These are phyloP conservation scores for Starmerella apicola DNA, from an alignment of 805 yeast species.

Conservation along the genomic window DNA sequence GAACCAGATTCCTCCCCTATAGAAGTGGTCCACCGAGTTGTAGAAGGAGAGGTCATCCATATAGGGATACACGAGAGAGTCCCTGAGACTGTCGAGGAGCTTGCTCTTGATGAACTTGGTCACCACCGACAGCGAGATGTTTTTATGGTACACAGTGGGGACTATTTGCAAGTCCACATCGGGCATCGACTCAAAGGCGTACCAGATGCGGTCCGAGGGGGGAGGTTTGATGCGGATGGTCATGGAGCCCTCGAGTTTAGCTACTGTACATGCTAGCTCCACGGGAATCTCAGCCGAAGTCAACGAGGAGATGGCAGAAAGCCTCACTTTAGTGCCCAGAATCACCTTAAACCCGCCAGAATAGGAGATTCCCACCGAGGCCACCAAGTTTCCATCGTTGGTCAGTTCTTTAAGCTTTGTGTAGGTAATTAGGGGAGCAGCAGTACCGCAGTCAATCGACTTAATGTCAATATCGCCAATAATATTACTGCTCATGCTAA, in stretches of 20 bases:
- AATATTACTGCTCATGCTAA: constrained; percentile 75
- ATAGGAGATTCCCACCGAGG: constrained; percentile 52
- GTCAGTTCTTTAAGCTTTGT: constrained; percentile 58
- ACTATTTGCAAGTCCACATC: constrained; percentile 61
- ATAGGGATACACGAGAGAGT: constrained; percentile 69
- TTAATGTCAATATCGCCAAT: constrained; percentile 69
- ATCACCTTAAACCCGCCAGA: constrained; percentile 65
- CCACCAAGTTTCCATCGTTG: constrained; percentile 64
- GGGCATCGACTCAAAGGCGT: constrained; percentile 72
- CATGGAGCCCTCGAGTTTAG: constrained; percentile 61
- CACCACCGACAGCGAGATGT: constrained; percentile 62
- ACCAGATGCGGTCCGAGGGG: constrained; percentile 87
- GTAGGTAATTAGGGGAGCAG: constrained; percentile 68
- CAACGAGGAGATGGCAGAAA: constrained; percentile 66
- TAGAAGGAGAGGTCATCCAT: constrained; percentile 79
- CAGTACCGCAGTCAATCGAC: constrained; percentile 58
- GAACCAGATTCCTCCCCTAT: constrained; percentile 92
- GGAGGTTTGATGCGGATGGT: constrained; percentile 68
- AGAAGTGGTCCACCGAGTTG: constrained; percentile 53
- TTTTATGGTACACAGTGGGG: constrained; percentile 81
- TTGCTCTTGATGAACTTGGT: constrained; percentile 70
- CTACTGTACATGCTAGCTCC: constrained; percentile 54
- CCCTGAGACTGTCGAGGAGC: constrained; percentile 65
- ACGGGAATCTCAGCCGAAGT: constrained; percentile 63
- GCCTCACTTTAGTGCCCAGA: constrained; percentile 65